A percentile compares a stretch with the other conserved stretches of the same genome.
phyloP scores from a whole-genome alignment of 129 eudicot species.

The Helichrysum umbraculigerum region DNA sequence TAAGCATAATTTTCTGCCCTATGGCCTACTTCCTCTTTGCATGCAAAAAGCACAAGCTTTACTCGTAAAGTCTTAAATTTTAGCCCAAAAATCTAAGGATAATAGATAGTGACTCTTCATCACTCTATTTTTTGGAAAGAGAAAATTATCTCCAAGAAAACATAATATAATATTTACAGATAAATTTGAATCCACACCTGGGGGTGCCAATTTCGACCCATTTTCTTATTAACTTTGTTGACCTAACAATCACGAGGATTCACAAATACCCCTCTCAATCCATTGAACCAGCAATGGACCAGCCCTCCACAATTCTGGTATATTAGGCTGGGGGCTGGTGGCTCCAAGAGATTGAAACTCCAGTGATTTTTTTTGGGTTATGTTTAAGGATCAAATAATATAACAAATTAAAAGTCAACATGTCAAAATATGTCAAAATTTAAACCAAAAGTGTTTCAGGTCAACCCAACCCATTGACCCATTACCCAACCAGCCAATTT shows the following conservation, averaged over 20 bases:
- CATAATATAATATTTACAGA: conserved; percentile 12
- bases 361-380: no score
- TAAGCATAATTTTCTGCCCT: conserved; percentile 10
- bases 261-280: not conserved
- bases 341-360: no score
- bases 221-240: not conserved
- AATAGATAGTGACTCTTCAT: not conserved
- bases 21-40: conserved; percentile 13
- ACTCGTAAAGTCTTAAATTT: conserved; percentile 1
- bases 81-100: no score
- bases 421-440: not conserved
- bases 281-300: not conserved
- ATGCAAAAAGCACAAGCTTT: conserved; percentile 7
- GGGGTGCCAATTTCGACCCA: not conserved
- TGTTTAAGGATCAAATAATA: not conserved
- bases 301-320: not conserved
- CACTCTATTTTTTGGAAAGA: not conserved
- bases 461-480: not conserved
- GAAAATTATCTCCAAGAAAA: not conserved
- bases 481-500: not conserved
- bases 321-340: not conserved
- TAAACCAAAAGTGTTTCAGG: not conserved
- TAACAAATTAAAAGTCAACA: not conserved
- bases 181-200: not conserved
- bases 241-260: not conserved